Percentiles rank a stretch among this genome's conserved stretches.
Conservation (phyloP, 176 grass and related monocot genomes). For the Hsuehochloa calcarea region DNA sequence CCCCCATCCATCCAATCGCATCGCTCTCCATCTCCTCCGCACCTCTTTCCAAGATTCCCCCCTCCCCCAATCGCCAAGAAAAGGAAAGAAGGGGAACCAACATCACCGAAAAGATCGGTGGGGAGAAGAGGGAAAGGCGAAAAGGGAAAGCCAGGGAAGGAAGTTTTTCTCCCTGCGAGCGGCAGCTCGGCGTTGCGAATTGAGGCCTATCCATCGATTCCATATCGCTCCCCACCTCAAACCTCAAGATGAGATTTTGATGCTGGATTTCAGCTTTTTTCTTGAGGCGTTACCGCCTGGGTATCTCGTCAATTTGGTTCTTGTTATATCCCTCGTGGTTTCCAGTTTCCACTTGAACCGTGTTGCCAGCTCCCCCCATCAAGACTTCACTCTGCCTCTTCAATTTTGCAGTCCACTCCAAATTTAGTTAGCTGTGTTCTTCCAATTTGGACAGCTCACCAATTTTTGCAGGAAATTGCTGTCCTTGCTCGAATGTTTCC, state of each 20-base stretch:
- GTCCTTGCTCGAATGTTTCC: neutral
- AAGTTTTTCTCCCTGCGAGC: conserved; percentile 19
- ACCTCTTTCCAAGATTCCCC: conserved; percentile 50
- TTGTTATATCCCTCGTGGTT: neutral
- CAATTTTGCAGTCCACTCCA: neutral
- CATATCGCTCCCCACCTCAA: neutral
- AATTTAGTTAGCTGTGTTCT: neutral
- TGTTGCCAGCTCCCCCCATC: neutral
- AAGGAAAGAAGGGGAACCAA: neutral
- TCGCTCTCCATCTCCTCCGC: conserved; percentile 25
- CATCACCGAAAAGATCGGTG: conserved; percentile 34
- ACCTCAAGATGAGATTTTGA: conserved; percentile 44
- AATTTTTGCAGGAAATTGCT: neutral
- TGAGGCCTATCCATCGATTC: neutral
- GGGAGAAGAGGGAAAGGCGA: neutral
- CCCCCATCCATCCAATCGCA: conserved; percentile 39
- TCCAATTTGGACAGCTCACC: neutral
- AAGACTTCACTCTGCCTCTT: neutral
- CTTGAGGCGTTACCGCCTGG: neutral
- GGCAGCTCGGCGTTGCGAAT: conserved; percentile 23
- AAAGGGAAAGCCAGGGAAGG: neutral
- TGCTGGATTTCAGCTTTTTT: conserved; percentile 36
- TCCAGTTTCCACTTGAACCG: neutral
- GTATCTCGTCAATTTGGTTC: neutral
- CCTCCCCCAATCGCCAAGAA: conserved; percentile 1